Base-by-base conservation (phyloP, 257 asterid genomes). In the Voacanga thouarsii region DNA sequence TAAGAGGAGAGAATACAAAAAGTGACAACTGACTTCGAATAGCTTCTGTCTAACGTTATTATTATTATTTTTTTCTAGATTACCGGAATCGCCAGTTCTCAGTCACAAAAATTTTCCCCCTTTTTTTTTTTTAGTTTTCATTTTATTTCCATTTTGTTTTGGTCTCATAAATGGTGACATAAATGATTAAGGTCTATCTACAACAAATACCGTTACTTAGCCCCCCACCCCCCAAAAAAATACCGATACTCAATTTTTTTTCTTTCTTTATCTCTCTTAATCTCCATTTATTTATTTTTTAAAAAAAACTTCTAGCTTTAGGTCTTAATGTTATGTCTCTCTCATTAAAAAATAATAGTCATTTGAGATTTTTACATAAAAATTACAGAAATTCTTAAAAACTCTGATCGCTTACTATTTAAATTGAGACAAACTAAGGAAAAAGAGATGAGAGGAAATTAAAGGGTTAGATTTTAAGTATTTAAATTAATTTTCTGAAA, bases 51-150 rank as follows among this genome's bases (percentile, higher is more conserved):
- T 50, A 50, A 53, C 63, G 7, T 51, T n/a, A n/a, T n/a, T n/a
- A n/a, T 39, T 47, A 49, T 56, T 66, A 47, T 56, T 56, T 66
- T 51, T 45, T n/a, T 77, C 80, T 66, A 77, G 69, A 79, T 43
- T 51, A 79, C 78, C 11, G 78, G 47, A 37, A 30, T 12, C 24
- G 28, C 70, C 74, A 49, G 79, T 74, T 63, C 57, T 39, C 28
- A 68, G 78, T 79, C 33, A 19, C 51, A 16, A 55, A 15, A 3
- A 0, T 55, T 33, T 33, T 33, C 11, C 44, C 37, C 15, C 14
- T 28, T 45, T 12, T 9, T 9, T 19, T 30, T 30, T 49, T 26
- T 30, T 41, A 12, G 5, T n/a, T 23, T 30, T 45, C 30, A 57
- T 5, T 47, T 33, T 33, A 33, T 33, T 33, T 33, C 37, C 37